Conservation (phyloP, 2,329 filamentous ascomycete genomes). For the Aspergillus luchuensis region DNA sequence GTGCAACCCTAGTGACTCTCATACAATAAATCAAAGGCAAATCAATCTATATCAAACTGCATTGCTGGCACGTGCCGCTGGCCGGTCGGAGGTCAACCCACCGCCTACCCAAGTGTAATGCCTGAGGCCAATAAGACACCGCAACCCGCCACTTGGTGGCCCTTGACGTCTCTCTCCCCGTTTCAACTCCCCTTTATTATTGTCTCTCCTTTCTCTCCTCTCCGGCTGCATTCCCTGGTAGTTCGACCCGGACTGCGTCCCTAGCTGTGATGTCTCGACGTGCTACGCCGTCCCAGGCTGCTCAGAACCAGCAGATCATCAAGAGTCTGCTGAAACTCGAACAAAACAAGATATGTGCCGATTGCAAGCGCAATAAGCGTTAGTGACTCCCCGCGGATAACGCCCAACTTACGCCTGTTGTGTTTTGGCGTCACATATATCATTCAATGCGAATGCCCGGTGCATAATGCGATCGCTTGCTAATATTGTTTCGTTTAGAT, state of each 20-base stretch:
- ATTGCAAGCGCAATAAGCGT: slow-evolving; percentile 99
- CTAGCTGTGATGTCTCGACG: slow-evolving; percentile 41
- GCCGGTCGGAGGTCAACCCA: slow-evolving; percentile 20
- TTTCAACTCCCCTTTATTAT: slow-evolving; percentile 3
- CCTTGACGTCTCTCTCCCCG: slow-evolving; percentile 19
- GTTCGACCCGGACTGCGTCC: slow-evolving; percentile 12
- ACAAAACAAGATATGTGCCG: slow-evolving; percentile 92
- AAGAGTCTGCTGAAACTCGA: slow-evolving; percentile 95
- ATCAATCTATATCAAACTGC: slow-evolving; percentile 18
- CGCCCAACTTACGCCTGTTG: neutral
- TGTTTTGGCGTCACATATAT: neutral
- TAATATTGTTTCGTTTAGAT: slow-evolving; percentile 57
- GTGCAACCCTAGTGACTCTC: neutral
- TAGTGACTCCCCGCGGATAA: slow-evolving; percentile 40
- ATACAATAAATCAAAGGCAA: too few species aligned
- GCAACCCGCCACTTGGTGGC: slow-evolving; percentile 32
- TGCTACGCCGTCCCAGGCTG: slow-evolving; percentile 79
- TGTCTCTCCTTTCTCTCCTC: slow-evolving; percentile 7
- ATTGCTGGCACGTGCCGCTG: slow-evolving; percentile 23
- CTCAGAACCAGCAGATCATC: slow-evolving; percentile 90
- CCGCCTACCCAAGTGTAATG: neutral
- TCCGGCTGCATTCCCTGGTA: slow-evolving; percentile 17
- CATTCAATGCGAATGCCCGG: neutral
- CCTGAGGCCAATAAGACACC: slow-evolving; percentile 30
- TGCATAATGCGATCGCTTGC: neutral